Evolutionary conservation across 2,329 filamentous ascomycete species (phyloP).

Genomic region (Chaetoscypha palmicola): DNA sequence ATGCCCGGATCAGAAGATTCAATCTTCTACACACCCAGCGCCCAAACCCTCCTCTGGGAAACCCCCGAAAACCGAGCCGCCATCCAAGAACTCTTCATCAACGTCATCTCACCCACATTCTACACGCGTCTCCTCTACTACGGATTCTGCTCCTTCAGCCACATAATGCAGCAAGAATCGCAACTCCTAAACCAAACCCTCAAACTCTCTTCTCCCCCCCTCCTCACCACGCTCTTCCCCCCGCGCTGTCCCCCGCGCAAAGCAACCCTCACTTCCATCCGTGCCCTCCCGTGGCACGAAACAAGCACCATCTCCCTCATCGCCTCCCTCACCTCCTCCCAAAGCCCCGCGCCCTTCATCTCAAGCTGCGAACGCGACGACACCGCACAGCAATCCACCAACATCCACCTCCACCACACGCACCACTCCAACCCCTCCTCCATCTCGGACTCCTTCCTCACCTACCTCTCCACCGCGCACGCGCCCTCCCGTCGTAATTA

Average conservation of each 20-base stretch:
- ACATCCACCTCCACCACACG: not conserved
- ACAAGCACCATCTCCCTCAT: not conserved
- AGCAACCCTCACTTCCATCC: not conserved
- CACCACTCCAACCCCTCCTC: not conserved
- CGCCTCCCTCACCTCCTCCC: not conserved
- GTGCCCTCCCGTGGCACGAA: not conserved
- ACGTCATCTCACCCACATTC: slow-evolving; percentile 56
- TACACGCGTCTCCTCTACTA: slow-evolving; percentile 61
- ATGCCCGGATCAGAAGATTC: slow-evolving; percentile 34
- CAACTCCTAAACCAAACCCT: slow-evolving; percentile 11
- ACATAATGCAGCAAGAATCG: slow-evolving; percentile 53
- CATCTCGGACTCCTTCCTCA: not conserved
- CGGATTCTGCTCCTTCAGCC: slow-evolving; percentile 43
- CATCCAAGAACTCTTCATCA: slow-evolving; percentile 42
- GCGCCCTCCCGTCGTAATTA: not conserved
- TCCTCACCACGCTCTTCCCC: not conserved
- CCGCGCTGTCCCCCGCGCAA: not conserved
- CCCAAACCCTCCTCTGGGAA: slow-evolving; percentile 12
- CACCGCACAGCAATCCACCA: not conserved
- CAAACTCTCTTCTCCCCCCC: slow-evolving; percentile 8
- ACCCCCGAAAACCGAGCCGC: slow-evolving; percentile 2
- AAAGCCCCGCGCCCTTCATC: not conserved
- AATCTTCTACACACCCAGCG: slow-evolving; percentile 33
- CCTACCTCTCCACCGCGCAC: not conserved
- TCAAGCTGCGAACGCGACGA: not conserved